Conservation (phyloP, 345 rosid genomes). For the Lumnitzera racemosa region DNA sequence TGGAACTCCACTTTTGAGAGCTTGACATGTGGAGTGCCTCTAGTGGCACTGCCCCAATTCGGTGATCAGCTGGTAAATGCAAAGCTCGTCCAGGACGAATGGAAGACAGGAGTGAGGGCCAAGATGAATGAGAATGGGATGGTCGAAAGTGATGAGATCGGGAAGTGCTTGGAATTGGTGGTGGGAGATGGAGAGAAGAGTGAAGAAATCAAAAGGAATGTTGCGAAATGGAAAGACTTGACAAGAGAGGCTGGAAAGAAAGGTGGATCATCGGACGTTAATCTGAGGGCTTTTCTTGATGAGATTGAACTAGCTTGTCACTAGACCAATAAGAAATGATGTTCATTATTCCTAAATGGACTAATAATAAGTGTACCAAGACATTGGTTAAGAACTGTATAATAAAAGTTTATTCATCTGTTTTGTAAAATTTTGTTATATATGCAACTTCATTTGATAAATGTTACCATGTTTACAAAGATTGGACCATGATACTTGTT, state of each 20-base stretch:
- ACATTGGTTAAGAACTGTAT: no score
- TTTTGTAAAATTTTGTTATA: no score
- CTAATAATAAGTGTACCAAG: no score
- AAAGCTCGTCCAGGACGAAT: slow-evolving; percentile 10
- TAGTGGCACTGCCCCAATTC: slow-evolving; percentile 32
- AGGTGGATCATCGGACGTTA: slow-evolving; percentile 19
- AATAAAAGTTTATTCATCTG: no score
- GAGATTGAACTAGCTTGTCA: neutral
- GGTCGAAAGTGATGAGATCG: slow-evolving; percentile 22
- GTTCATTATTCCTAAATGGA: no score
- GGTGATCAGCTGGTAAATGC: slow-evolving; percentile 30
- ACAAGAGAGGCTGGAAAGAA: slow-evolving; percentile 19
- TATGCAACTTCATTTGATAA: no score
- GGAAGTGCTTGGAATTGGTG: slow-evolving; percentile 22
- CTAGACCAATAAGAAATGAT: neutral
- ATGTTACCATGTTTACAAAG: no score
- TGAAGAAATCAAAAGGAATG: slow-evolving; percentile 20
- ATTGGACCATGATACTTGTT: no score
- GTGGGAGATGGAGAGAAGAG: slow-evolving; percentile 25
- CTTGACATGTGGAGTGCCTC: slow-evolving; percentile 25
- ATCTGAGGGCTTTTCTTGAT: slow-evolving; percentile 18
- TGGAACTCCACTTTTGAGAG: slow-evolving; percentile 38
- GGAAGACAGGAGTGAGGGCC: slow-evolving; percentile 21
- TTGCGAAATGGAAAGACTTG: slow-evolving; percentile 23
- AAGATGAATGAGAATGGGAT: slow-evolving; percentile 6